Evolutionary conservation across 768 basidiomycete genomes (phyloP), one percentile per base, ranked within the genome.

Genomic region (Russula virescens): DNA sequence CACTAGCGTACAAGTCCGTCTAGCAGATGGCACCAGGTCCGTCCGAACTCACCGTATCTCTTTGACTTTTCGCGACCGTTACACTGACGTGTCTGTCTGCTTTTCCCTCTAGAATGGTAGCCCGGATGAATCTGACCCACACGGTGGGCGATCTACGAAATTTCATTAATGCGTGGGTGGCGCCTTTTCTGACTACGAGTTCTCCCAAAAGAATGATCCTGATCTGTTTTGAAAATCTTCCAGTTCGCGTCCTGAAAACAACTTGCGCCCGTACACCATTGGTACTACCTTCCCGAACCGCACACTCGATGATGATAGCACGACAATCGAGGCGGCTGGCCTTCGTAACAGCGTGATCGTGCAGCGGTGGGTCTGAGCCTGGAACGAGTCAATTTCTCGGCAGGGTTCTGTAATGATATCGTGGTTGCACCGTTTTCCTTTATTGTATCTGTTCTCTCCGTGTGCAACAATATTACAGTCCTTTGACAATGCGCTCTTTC

Each of bases 11-110:
- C 97, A 98, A 76, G 82, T 98, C 61, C 80, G 97, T 58, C 71
- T 98, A 58, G 91, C 90, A 11, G 94, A 96, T 74, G 96, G 96
- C 10, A 90, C 92, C 19, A 83, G 91, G 90, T 89, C n/a, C n/a
- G n/a, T n/a, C 42, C 40, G 66, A 7, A 75, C 3, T 16, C 14
- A 13, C 18, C 14, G 18, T 43, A 8, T 8, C 38, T 19, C 9
- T 43, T 43, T 16, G 3, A 18, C n/a, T 18, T 43, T 43, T 43
- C 8, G 31, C 31, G 31, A 14, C 13, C 5, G 18, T 43, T 43
- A 8, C 38, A 11, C 42, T 43, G 18, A 43, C 13, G 38, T 38
- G 10, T 11, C 13, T 38, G 2, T 2, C 6, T 38, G 8, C 13
- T 38, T 11, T 38, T 11, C 10, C 13, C 31, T 26, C 16, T 26